Conservation (phyloP, 352 stramenopile genomes). For the Phytopythium aichiense region DNA sequence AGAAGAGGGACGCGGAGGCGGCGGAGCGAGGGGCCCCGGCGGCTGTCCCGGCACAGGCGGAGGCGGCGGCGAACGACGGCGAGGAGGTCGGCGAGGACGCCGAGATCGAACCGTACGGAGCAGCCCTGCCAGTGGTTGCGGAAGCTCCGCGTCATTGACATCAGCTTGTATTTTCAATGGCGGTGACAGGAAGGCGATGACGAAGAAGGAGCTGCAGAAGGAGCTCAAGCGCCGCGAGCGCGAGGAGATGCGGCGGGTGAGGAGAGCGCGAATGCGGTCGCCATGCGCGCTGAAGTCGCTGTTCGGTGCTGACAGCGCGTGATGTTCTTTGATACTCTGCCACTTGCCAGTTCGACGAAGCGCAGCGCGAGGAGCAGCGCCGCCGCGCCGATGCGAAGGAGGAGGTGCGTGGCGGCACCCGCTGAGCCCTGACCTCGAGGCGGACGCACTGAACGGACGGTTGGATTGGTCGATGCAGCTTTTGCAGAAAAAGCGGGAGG, state of each 20-base stretch:
- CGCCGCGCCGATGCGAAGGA: constrained; percentile 54
- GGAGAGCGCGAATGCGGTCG: neutral
- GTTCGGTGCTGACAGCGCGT: neutral
- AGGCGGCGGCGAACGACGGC: constrained; percentile 10
- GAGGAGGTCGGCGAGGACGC: constrained; percentile 14
- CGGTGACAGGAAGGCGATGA: constrained; percentile 39
- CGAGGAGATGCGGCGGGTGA: constrained; percentile 64
- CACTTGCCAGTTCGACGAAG: constrained; percentile 58
- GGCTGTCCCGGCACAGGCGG: too few relatives aligned
- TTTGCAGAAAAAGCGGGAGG: constrained; percentile 56
- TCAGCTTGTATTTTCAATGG: neutral
- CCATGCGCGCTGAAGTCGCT: neutral
- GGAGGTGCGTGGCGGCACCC: constrained; percentile 12
- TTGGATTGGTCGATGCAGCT: constrained; percentile 7
- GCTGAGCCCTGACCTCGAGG: neutral
- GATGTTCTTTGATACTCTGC: neutral
- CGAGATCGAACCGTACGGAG: constrained; percentile 39
- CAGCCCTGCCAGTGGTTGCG: neutral
- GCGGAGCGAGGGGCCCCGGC: too few relatives aligned
- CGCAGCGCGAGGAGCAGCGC: constrained; percentile 54
- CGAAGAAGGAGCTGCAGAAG: constrained; percentile 76
- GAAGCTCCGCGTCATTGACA: constrained; percentile 3
- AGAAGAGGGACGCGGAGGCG: constrained; percentile 29
- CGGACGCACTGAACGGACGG: neutral
- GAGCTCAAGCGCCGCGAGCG: constrained; percentile 72